phyloP scores from a whole-genome alignment of 169 alveolate species.

The Plasmodium ovale region DNA sequence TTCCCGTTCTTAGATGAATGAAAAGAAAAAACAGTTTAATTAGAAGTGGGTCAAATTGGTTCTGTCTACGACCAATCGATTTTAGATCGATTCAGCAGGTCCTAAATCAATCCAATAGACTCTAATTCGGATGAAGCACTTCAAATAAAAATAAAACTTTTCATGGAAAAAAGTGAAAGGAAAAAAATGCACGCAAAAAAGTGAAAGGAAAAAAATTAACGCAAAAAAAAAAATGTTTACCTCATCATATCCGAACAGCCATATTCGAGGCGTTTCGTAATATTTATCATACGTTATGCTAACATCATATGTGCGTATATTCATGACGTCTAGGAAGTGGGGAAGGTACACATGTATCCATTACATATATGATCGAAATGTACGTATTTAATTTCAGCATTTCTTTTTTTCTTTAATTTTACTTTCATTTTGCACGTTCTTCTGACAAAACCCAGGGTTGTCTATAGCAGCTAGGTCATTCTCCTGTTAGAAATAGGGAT shows the following conservation, averaged over 20 bases:
- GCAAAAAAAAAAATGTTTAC: conserved; percentile 9
- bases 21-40: conserved; percentile 8
- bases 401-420: conserved; percentile 23
- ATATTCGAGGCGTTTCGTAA: conserved; percentile 91
- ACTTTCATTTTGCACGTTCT: conserved; percentile 9
- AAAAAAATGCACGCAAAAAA: neutral
- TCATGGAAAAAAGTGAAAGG: neutral
- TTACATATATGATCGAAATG: neutral
- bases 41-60: too few species aligned
- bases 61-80: too few species aligned
- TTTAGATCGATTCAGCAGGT: too few species aligned
- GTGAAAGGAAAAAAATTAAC: neutral
- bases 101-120: too few species aligned
- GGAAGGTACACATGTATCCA: neutral
- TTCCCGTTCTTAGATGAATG: conserved; percentile 70
- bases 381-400: neutral
- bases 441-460: conserved; percentile 20
- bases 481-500: conserved; percentile 38
- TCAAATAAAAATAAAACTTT: neutral
- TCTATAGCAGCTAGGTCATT: conserved; percentile 71
- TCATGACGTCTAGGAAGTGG: conserved; percentile 32
- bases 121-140: too few species aligned
- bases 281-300: conserved; percentile 82
- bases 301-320: conserved; percentile 78
- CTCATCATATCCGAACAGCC: conserved; percentile 91